These are phyloP conservation scores for Rosa persica DNA, from an alignment of 306 rosid genomes.

Conservation along the genomic window DNA sequence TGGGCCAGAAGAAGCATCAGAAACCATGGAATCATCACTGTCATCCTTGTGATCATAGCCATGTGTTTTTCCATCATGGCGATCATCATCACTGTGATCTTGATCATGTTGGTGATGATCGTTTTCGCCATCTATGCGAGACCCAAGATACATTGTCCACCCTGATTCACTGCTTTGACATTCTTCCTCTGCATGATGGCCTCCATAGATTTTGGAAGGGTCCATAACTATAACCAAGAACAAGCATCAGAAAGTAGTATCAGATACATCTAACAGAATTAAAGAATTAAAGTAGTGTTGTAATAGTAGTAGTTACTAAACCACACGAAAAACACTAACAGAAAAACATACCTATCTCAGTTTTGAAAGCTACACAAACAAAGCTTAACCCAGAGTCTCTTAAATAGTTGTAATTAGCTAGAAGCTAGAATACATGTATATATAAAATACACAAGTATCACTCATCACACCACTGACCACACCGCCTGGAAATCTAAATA, in stretches of 20 bases:
- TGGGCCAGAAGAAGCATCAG: conserved; percentile 98
- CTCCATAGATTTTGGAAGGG: conserved; percentile 47
- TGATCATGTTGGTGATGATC: conserved; percentile 9
- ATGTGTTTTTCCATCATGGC: conserved; percentile 3
- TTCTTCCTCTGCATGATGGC: conserved; percentile 50
- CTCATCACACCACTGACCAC: conserved; percentile 33
- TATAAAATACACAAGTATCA: neutral
- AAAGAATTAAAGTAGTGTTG: neutral
- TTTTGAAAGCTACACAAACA: conserved; percentile 24
- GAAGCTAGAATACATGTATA: neutral
- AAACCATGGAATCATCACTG: conserved; percentile 96
- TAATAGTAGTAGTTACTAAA: neutral
- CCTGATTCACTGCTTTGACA: conserved; percentile 97
- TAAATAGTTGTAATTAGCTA: conserved; percentile 24
- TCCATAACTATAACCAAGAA: conserved; percentile 50
- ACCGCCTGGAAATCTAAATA: conserved; percentile 65
- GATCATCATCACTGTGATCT: conserved; percentile 16
- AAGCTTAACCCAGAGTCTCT: conserved; percentile 8
- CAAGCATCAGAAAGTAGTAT: neutral
- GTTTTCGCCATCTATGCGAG: conserved; percentile 42
- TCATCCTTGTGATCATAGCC: conserved; percentile 39
- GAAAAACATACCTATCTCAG: conserved; percentile 21
- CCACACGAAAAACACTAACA: conserved; percentile 24
- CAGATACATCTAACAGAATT: neutral
- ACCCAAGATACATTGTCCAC: conserved; percentile 96